A percentile compares a stretch with the other conserved stretches of the same genome.
Evolutionary conservation across 768 basidiomycete species (phyloP).

Genomic region (Omphalotus guepiniiformis): DNA sequence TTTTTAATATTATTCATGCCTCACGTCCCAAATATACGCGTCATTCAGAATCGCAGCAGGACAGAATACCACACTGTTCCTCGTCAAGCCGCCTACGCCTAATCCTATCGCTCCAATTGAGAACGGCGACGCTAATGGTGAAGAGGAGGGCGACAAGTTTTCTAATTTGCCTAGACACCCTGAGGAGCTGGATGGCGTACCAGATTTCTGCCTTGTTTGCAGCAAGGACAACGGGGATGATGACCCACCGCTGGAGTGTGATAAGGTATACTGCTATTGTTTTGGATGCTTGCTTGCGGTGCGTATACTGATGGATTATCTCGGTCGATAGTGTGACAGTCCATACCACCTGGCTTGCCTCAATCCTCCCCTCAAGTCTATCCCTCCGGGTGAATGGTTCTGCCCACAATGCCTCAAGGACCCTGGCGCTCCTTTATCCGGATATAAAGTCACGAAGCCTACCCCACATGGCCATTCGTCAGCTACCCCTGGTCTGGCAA

Average conservation of each 20-base stretch:
- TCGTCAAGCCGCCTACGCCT: conserved; percentile 52
- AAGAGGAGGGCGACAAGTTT: conserved; percentile 47
- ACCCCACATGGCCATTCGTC: too few species aligned
- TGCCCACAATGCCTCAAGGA: conserved; percentile 68
- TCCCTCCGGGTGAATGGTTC: conserved; percentile 93
- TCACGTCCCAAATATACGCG: background rate
- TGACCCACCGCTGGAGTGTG: conserved; percentile 79
- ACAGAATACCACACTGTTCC: conserved; percentile 81
- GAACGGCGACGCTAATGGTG: background rate
- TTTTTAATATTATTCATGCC: background rate
- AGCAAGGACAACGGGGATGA: conserved; percentile 66
- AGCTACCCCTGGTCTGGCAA: background rate
- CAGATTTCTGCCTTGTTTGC: conserved; percentile 70
- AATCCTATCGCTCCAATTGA: background rate
- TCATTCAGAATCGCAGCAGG: conserved; percentile 69
- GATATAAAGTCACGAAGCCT: conserved; percentile 18
- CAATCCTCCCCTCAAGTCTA: conserved; percentile 63
- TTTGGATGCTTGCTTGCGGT: background rate
- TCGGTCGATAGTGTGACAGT: conserved; percentile 65
- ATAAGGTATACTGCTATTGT: conserved; percentile 56
- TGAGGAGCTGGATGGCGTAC: conserved; percentile 57
- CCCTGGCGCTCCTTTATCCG: conserved; percentile 42
- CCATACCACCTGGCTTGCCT: conserved; percentile 86
- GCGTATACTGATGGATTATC: background rate
- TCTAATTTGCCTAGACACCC: conserved; percentile 83